A percentile compares a stretch with the other conserved stretches of the same genome.
Evolutionary conservation across 345 rosid genomes (phyloP).

Genomic region (Eucalyptus marginata): DNA sequence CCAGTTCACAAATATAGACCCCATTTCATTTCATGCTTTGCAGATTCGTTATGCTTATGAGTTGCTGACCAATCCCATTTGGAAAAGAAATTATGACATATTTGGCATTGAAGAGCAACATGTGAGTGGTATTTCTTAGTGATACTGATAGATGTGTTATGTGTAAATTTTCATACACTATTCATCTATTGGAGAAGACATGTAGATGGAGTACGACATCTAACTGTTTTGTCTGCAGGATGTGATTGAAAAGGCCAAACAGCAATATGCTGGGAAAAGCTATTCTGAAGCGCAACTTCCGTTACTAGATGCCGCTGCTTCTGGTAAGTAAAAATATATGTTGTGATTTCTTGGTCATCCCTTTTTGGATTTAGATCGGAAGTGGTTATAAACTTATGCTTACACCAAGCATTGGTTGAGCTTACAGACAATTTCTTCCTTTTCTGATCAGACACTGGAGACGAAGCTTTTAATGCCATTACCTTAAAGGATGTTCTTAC

Average conservation of each 20-base stretch:
- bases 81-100: conserved; percentile 80
- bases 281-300: conserved; percentile 45
- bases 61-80: conserved; percentile 48
- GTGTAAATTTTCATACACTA: neutral
- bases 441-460: conserved; percentile 22
- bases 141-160: neutral
- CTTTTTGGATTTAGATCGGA: neutral
- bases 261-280: conserved; percentile 29
- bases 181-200: neutral
- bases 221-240: conserved; percentile 31
- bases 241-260: conserved; percentile 31
- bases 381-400: neutral
- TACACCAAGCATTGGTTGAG: neutral
- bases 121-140: conserved; percentile 30
- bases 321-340: conserved; percentile 35
- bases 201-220: neutral
- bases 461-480: conserved; percentile 32
- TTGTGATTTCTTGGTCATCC: neutral
- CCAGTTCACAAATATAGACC: neutral
- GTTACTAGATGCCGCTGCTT: conserved; percentile 31
- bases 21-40: neutral
- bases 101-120: conserved; percentile 69
- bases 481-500: conserved; percentile 35
- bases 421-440: neutral
- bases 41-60: conserved; percentile 85